Percentiles rank a stretch among this genome's conserved stretches.
phyloP scores from a whole-genome alignment of 139 green algal genomes.

The Micromonas pusilla region DNA sequence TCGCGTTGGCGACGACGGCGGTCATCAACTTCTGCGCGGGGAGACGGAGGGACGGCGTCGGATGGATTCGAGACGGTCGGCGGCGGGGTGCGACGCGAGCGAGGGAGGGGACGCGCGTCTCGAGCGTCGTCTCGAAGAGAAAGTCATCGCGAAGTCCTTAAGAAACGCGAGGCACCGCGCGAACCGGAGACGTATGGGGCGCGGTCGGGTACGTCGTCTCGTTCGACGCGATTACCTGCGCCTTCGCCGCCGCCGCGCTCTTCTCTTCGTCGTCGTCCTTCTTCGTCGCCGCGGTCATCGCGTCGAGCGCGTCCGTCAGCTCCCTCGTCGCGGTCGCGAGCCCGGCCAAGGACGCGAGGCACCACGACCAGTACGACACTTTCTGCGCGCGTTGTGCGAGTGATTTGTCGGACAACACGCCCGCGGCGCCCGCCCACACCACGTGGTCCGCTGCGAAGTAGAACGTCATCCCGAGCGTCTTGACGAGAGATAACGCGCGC shows the following conservation, averaged over 20 bases:
- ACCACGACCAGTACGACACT: constrained; percentile 52
- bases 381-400: constrained; percentile 62
- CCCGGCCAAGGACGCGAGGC: constrained; percentile 45
- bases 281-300: background rate
- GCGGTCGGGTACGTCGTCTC: too few species aligned
- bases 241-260: background rate
- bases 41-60: too few species aligned
- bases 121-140: too few species aligned
- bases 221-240: background rate
- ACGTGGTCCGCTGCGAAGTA: constrained; percentile 92
- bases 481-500: too few species aligned
- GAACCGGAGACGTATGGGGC: too few species aligned
- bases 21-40: background rate
- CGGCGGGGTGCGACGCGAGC: too few species aligned
- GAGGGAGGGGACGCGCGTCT: too few species aligned
- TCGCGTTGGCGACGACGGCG: background rate
- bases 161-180: too few species aligned
- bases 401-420: constrained; percentile 65
- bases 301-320: background rate
- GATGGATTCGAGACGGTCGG: too few species aligned
- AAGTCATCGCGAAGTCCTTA: too few species aligned
- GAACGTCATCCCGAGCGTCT: constrained; percentile 76
- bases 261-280: background rate
- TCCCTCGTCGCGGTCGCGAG: background rate
- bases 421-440: constrained; percentile 79